These are phyloP conservation scores for Dictyostelium discoideum DNA, from an alignment of 78 protist species.

Conservation along the genomic window dicty_2.7 NC_007089.4:4498001-4498500, in stretches of 20 bases:
- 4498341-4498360: too few species aligned
- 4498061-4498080: slow-evolving; percentile 63
- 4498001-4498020: slow-evolving; percentile 61
- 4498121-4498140: slow-evolving; percentile 19
- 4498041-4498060: slow-evolving; percentile 65
- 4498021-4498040: slow-evolving; percentile 85
- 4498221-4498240: slow-evolving; percentile 5
- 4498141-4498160: slow-evolving; percentile 48
- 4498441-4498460: too few species aligned
- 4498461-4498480: too few species aligned
- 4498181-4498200: slow-evolving; percentile 59
- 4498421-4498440: too few species aligned
- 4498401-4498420: too few species aligned
- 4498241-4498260: background rate
- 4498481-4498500: too few species aligned
- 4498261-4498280: background rate
- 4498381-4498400: too few species aligned
- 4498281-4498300: background rate
- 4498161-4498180: slow-evolving; percentile 56
- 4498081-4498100: slow-evolving; percentile 31
- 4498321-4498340: too few species aligned
- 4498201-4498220: background rate
- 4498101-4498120: slow-evolving; percentile 3
- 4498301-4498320: background rate
- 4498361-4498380: too few species aligned